Evolutionary conservation across 2,329 filamentous ascomycete genomes (phyloP).

Genomic region (Venturia effusa): DNA sequence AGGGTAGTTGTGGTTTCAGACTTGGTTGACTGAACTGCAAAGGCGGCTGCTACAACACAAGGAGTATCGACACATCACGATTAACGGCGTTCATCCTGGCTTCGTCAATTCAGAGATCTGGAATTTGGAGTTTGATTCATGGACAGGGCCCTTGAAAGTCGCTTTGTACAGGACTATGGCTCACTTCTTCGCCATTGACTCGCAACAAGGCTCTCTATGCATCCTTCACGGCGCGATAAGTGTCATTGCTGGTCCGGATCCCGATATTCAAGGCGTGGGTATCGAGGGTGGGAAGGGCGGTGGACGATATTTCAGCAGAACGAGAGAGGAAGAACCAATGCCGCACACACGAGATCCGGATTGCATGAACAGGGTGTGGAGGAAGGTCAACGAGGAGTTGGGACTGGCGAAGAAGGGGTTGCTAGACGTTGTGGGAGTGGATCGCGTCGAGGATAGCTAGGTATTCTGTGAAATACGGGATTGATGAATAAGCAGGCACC

Average conservation of each 20-base stretch:
- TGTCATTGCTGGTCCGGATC: slow-evolving; percentile 14
- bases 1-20: slow-evolving; percentile 21
- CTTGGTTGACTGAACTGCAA: slow-evolving; percentile 23
- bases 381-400: slow-evolving; percentile 17
- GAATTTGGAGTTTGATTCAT: slow-evolving; percentile 16
- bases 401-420: slow-evolving; percentile 15
- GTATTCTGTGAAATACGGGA: too few species aligned
- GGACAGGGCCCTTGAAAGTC: slow-evolving; percentile 24
- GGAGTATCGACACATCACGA: slow-evolving; percentile 19
- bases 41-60: slow-evolving; percentile 15
- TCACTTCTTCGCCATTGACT: slow-evolving; percentile 15
- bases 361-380: slow-evolving; percentile 17
- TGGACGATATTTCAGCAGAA: slow-evolving; percentile 18
- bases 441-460: neutral
- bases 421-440: slow-evolving; percentile 13
- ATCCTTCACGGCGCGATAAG: slow-evolving; percentile 17
- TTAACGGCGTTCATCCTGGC: slow-evolving; percentile 24
- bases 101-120: slow-evolving; percentile 23
- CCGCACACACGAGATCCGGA: slow-evolving; percentile 18
- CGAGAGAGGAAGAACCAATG: slow-evolving; percentile 18
- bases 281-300: slow-evolving; percentile 14
- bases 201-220: slow-evolving; percentile 18
- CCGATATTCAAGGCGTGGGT: slow-evolving; percentile 13
- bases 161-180: slow-evolving; percentile 9
- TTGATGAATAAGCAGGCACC: neutral